These are phyloP conservation scores for Boletus bicolor DNA, from an alignment of 768 basidiomycete genomes.

Conservation along the genomic window DNA sequence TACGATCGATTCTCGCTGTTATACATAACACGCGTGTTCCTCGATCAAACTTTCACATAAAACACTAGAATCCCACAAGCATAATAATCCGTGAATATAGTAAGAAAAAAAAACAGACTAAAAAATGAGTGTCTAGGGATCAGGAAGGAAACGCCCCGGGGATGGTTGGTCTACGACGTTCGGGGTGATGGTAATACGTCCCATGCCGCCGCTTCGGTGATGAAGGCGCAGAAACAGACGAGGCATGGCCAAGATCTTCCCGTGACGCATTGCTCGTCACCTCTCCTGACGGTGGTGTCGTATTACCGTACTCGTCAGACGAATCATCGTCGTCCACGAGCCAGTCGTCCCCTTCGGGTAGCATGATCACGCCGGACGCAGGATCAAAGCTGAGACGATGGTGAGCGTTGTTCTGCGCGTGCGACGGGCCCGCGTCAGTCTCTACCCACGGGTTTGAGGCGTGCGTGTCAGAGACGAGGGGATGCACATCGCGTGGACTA, in stretches of 20 bases:
- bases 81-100: neutral
- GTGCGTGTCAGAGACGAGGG: slow-evolving; percentile 27
- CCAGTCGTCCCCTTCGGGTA: slow-evolving; percentile 75
- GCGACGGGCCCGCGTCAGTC: slow-evolving; percentile 17
- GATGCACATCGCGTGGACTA: slow-evolving; percentile 15
- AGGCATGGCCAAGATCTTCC: slow-evolving; percentile 21
- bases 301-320: slow-evolving; percentile 43
- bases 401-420: slow-evolving; percentile 37
- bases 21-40: neutral
- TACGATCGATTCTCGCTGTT: neutral
- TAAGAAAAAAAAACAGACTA: neutral
- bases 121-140: neutral
- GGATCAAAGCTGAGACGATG: slow-evolving; percentile 76
- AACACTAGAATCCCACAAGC: neutral
- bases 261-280: slow-evolving; percentile 14
- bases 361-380: slow-evolving; percentile 83
- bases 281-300: slow-evolving; percentile 26
- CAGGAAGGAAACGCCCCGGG: slow-evolving; percentile 54
- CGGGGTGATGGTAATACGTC: slow-evolving; percentile 87
- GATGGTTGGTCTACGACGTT: slow-evolving; percentile 48
- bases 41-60: neutral
- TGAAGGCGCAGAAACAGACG: slow-evolving; percentile 26
- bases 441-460: slow-evolving; percentile 66
- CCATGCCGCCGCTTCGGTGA: slow-evolving; percentile 59
- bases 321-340: slow-evolving; percentile 48